Percentiles rank a stretch among this genome's conserved stretches.
These are phyloP conservation scores for Ustilago lituana DNA, from an alignment of 1,284 basidiomycete genomes.

Conservation along the genomic window DNA sequence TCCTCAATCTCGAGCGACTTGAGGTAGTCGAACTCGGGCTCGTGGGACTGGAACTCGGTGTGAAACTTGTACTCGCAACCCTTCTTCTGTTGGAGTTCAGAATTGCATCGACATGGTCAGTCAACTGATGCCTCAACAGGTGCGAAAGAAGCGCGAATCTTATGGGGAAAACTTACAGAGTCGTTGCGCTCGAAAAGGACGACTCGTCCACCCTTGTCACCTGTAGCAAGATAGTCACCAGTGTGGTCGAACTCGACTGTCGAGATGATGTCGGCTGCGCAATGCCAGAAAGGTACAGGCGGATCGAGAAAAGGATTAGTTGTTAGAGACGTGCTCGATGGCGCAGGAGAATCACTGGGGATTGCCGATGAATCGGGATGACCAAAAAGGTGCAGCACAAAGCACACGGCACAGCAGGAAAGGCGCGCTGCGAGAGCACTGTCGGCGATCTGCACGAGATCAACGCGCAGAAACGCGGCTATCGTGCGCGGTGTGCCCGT, in stretches of 20 bases:
- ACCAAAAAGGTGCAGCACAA: too few species aligned
- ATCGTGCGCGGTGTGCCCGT: too few species aligned
- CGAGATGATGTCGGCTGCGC: constrained; percentile 80
- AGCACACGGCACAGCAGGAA: too few species aligned
- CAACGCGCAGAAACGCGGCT: too few species aligned
- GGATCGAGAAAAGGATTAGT: neutral
- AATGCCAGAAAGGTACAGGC: constrained; percentile 37
- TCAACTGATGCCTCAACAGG: too few species aligned
- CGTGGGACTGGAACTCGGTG: constrained; percentile 99
- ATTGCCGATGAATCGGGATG: too few species aligned
- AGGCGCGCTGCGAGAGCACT: too few species aligned
- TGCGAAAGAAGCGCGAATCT: neutral
- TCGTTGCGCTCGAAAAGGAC: constrained; percentile 99
- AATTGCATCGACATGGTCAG: neutral
- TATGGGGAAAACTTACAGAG: constrained; percentile 74
- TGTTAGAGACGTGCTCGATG: too few species aligned
- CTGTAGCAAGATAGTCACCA: constrained; percentile 98
- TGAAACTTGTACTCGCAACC: constrained; percentile 99
- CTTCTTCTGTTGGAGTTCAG: constrained; percentile 77
- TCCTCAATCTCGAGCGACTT: constrained; percentile 99
- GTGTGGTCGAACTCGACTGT: constrained; percentile 99
- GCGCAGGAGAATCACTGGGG: too few species aligned
- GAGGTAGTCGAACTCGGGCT: constrained; percentile 99
- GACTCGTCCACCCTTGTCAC: constrained; percentile 97
- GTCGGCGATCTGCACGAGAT: too few species aligned